A percentile compares a stretch with the other conserved stretches of the same genome.
phyloP scores from a whole-genome alignment of 148 eudicot species.

The Persicaria tinctoria region DNA sequence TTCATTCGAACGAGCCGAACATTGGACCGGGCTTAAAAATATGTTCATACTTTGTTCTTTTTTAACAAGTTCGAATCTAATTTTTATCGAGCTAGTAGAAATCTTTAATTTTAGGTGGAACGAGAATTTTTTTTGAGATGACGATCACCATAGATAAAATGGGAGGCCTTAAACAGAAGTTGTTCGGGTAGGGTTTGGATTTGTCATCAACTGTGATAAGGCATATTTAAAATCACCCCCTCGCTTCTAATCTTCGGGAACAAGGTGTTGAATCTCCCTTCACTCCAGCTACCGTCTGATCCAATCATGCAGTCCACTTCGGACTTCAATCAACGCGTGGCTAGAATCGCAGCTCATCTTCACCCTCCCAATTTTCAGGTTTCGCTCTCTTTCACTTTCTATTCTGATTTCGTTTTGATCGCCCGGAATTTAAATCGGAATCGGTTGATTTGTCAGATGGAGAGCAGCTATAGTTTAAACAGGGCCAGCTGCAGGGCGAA shows the following conservation, averaged over 20 bases:
- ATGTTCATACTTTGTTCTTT: too few species aligned
- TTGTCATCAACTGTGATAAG: neutral
- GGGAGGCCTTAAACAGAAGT: neutral
- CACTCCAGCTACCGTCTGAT: neutral
- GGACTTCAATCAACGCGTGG: conserved; percentile 59
- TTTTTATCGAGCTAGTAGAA: too few species aligned
- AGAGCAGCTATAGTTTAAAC: conserved; percentile 29
- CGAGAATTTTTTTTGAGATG: neutral
- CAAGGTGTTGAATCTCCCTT: neutral
- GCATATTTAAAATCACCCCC: neutral
- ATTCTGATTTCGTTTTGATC: neutral
- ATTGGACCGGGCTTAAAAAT: too few species aligned
- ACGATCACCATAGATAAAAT: conserved; percentile 5
- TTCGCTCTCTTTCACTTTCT: neutral
- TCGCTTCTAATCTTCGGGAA: neutral
- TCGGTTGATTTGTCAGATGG: conserved; percentile 27
- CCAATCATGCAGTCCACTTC: conserved; percentile 36
- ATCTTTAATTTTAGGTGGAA: too few species aligned
- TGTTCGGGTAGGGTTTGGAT: conserved; percentile 6
- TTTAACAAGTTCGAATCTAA: too few species aligned
- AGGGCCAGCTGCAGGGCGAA: conserved; percentile 71
- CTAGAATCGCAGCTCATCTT: conserved; percentile 79
- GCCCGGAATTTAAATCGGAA: neutral
- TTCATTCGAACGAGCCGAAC: too few species aligned
- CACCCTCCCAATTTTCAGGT: conserved; percentile 72